Evolutionary conservation across 257 asterid genomes (phyloP).

Genomic region (Solanum boliviense): DNA sequence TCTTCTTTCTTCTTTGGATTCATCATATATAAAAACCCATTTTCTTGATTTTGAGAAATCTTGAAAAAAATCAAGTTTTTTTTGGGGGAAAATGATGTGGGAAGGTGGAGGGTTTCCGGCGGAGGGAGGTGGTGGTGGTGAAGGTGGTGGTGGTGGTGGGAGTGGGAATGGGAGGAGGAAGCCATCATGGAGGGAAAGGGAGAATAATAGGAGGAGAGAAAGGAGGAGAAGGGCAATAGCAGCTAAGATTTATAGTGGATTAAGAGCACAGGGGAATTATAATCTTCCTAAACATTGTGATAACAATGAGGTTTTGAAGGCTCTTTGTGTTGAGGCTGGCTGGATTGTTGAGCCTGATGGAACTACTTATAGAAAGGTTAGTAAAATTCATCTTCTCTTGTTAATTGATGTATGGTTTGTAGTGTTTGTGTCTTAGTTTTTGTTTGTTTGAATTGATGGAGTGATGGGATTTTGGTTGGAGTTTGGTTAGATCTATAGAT

Average conservation of each 20-base stretch:
- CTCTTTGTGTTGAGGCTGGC: constrained; percentile 93
- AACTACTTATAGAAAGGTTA: constrained; percentile 89
- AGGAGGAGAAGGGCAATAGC: constrained; percentile 92
- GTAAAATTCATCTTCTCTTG: background rate
- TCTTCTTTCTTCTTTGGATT: background rate
- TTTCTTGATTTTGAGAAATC: background rate
- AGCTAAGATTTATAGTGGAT: constrained; percentile 79
- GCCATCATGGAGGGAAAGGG: constrained; percentile 96
- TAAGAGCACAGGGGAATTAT: constrained; percentile 93
- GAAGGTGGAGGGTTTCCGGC: constrained; percentile 77
- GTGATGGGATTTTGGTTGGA: background rate
- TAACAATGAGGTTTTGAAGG: constrained; percentile 88
- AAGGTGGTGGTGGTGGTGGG: constrained; percentile 5
- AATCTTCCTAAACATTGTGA: constrained; percentile 91
- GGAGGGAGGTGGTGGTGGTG: constrained; percentile 5
- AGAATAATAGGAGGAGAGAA: constrained; percentile 93
- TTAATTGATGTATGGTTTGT: background rate
- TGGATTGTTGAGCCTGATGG: constrained; percentile 97
- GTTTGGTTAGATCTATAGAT: constrained; percentile 40
- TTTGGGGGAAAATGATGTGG: constrained; percentile 58
- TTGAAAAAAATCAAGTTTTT: background rate
- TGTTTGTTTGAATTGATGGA: background rate
- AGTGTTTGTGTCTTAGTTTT: background rate
- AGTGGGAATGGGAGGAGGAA: constrained; percentile 67
- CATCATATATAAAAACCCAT: background rate